Base-by-base conservation (phyloP, 805 yeast species). In the Tetrapisispora pingtungensis region DNA sequence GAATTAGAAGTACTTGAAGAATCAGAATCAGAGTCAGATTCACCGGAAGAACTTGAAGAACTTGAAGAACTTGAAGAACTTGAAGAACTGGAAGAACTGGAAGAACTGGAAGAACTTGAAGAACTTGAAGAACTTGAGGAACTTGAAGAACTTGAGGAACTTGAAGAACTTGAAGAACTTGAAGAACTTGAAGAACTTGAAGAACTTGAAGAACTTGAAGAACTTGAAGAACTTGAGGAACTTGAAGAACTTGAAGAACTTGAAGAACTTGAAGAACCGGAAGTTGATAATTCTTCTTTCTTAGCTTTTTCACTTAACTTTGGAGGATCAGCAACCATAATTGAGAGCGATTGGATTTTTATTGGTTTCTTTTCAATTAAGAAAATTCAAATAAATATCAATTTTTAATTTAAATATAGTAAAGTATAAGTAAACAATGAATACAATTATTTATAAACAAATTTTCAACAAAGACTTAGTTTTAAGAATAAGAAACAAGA, bases 261-360 rank as follows among this genome's bases (percentile, higher is more conserved):
- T n/a, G n/a, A n/a, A 7, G 49, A 40, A 18, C 37, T 42, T 8
- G 34, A 35, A 36, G 39, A 36, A 24, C 43, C 33, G 19, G 41
- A 31, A 4, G 53, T 50, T 4, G 53, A 47, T 17, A 47, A 35
- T 36, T 51, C 56, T 41, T 51, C 49, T 15, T 43, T 46, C 40
- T 54, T 57, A 37, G 42, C 55, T 36, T 58, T 58, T 22, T 46
- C 48, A 40, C 61, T 57, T 44, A 61, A 47, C 41, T 59, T 61
- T 45, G 66, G 65, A 24, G 58, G 51, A 36, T 27, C 26, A 27
- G 44, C 41, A 18, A 42, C 47, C 48, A 45, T 45, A 24, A 10
- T 20, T 28, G 10, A 13, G 32, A 28, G 5, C 8, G 26, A 22
- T 22, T 22, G 26, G 8, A 22, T 22, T 22, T 22, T 22, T 22